These are phyloP conservation scores for Leavenworthia alabamica DNA, from an alignment of 345 rosid species.

Conservation along the genomic window DNA sequence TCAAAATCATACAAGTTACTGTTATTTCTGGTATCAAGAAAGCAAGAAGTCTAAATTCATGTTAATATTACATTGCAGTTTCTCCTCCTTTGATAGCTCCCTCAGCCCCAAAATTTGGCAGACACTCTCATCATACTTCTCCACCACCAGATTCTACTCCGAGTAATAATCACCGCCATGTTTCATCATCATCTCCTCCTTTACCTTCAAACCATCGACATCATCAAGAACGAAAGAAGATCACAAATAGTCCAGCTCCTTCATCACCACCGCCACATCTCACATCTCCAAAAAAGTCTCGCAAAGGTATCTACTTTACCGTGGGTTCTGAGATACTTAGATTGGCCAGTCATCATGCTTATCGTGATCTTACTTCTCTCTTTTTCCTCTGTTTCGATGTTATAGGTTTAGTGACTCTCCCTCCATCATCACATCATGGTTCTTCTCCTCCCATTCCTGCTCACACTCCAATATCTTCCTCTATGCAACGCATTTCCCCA, in stretches of 20 bases:
- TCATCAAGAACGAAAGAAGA: slow-evolving; percentile 33
- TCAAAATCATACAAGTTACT: background rate
- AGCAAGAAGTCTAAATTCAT: background rate
- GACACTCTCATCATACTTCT: slow-evolving; percentile 7
- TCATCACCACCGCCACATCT: slow-evolving; percentile 35
- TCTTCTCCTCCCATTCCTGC: slow-evolving; percentile 40
- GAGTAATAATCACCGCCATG: slow-evolving; percentile 14
- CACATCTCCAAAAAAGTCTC: slow-evolving; percentile 40
- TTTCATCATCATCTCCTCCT: slow-evolving; percentile 48
- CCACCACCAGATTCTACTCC: slow-evolving; percentile 31
- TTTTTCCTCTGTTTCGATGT: slow-evolving; percentile 24
- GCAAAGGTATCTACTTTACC: slow-evolving; percentile 33
- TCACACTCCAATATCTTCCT: slow-evolving; percentile 31
- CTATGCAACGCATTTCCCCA: slow-evolving; percentile 30
- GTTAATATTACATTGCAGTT: slow-evolving; percentile 6
- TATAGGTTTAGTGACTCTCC: slow-evolving; percentile 41
- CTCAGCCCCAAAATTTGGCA: background rate
- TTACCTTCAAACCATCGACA: slow-evolving; percentile 36
- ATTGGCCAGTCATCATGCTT: background rate
- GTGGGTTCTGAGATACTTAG: background rate
- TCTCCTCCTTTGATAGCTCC: slow-evolving; percentile 28
- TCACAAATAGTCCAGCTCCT: slow-evolving; percentile 35
- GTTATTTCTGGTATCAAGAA: background rate
- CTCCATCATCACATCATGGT: slow-evolving; percentile 44
- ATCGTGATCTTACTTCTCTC: slow-evolving; percentile 9